Conservation (phyloP, 768 basidiomycete genomes). For the Panaeolus cyanescens region DNA sequence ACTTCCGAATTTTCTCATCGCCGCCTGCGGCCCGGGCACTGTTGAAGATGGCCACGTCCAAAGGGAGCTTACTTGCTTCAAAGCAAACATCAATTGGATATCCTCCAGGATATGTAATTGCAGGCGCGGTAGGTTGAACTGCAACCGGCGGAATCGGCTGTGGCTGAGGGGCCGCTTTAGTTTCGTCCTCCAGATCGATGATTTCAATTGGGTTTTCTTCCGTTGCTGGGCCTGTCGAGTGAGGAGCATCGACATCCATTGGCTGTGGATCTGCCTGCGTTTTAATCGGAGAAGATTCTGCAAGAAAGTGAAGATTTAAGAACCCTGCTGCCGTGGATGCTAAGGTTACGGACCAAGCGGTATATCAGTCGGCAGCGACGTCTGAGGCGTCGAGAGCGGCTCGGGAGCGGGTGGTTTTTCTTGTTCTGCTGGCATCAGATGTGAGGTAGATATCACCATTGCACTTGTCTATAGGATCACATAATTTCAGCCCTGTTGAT, state of each 20-base stretch:
- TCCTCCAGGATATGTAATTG: constrained; percentile 39
- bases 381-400: constrained; percentile 18
- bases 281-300: constrained; percentile 16
- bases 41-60: constrained; percentile 93
- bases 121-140: constrained; percentile 21
- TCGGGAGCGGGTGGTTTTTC: constrained; percentile 22
- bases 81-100: constrained; percentile 75
- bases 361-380: constrained; percentile 11
- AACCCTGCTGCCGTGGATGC: background rate
- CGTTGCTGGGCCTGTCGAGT: constrained; percentile 21
- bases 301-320: constrained; percentile 7
- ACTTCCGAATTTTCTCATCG: constrained; percentile 88
- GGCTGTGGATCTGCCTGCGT: constrained; percentile 22
- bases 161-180: constrained; percentile 17
- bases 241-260: constrained; percentile 22
- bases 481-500: constrained; percentile 4
- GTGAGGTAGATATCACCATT: constrained; percentile 89
- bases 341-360: constrained; percentile 15
- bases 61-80: constrained; percentile 87
- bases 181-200: constrained; percentile 51
- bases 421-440: constrained; percentile 53
- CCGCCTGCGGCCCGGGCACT: constrained; percentile 85
- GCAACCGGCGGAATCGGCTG: constrained; percentile 17
- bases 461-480: constrained; percentile 71
- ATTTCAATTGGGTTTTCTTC: constrained; percentile 41